Percentiles rank a stretch among this genome's conserved stretches.
These are phyloP conservation scores for Rostrohypoxylon terebratum DNA, from an alignment of 495 filamentous ascomycete genomes.

Conservation along the genomic window DNA sequence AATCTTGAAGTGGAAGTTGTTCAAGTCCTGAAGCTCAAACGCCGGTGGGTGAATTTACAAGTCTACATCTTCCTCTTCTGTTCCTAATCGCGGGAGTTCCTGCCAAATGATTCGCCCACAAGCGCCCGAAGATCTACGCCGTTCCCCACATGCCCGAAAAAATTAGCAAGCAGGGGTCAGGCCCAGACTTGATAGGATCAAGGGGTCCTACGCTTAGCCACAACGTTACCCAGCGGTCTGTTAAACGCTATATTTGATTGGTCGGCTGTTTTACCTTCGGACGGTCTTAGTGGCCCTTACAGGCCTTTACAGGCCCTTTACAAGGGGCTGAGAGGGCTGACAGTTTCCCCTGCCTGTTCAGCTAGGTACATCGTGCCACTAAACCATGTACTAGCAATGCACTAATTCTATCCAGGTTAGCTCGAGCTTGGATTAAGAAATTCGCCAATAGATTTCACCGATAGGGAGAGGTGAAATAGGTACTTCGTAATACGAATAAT, in stretches of 20 bases:
- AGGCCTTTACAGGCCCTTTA: constrained; percentile 11
- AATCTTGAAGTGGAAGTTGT: constrained; percentile 23
- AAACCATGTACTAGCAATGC: neutral
- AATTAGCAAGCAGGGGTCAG: constrained; percentile 16
- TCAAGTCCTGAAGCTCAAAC: constrained; percentile 29
- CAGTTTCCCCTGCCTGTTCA: neutral
- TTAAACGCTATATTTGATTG: constrained; percentile 28
- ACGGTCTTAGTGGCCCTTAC: constrained; percentile 15
- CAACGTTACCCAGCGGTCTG: constrained; percentile 13
- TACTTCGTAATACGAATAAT: neutral
- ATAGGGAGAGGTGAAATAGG: constrained; percentile 15
- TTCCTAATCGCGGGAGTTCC: constrained; percentile 34
- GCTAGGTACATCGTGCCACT: constrained; percentile 1
- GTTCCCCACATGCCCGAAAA: constrained; percentile 32
- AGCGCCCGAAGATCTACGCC: constrained; percentile 18
- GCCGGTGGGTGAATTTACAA: constrained; percentile 23
- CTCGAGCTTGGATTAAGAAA: constrained; percentile 19
- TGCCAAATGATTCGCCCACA: constrained; percentile 37
- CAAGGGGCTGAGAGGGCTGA: constrained; percentile 34
- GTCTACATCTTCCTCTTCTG: neutral
- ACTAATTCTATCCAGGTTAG: constrained; percentile 30
- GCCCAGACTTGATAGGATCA: constrained; percentile 34
- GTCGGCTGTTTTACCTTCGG: constrained; percentile 24
- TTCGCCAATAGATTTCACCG: constrained; percentile 17
- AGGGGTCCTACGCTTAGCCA: constrained; percentile 9